phyloP scores from a whole-genome alignment of 139 green algal species.

The Chlamydomonas schloesseri region DNA sequence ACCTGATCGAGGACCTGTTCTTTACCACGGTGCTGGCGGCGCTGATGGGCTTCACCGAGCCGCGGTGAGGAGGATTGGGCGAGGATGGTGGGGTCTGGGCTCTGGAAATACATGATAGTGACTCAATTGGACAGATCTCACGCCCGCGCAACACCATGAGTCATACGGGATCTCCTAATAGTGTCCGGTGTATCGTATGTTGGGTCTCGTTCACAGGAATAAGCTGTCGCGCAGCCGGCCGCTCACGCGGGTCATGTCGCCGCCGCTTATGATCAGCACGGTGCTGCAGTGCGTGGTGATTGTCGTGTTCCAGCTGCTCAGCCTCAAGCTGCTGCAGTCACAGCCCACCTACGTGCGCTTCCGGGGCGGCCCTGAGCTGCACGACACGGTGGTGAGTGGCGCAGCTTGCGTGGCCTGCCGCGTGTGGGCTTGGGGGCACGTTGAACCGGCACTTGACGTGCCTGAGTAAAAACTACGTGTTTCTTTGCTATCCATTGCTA shows the following conservation, averaged over 20 bases:
- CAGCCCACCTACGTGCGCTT: conserved; percentile 49
- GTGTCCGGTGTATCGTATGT: too few relatives aligned
- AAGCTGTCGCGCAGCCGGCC: conserved; percentile 57
- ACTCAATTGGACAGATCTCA: too few relatives aligned
- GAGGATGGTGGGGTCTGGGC: not conserved
- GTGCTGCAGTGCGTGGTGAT: conserved; percentile 66
- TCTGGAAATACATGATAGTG: not conserved
- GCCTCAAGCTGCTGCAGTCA: conserved; percentile 45
- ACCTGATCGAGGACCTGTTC: conserved; percentile 78
- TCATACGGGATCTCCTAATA: too few relatives aligned
- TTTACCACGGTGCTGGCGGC: conserved; percentile 78
- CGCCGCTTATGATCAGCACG: conserved; percentile 66
- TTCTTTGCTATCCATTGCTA: too few relatives aligned
- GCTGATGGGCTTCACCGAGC: conserved; percentile 78
- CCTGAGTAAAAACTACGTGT: too few relatives aligned
- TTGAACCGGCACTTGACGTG: too few relatives aligned
- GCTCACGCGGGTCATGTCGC: conserved; percentile 65
- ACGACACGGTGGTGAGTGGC: conserved; percentile 36
- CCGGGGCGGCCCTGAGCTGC: conserved; percentile 52
- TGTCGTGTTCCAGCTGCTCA: conserved; percentile 65
- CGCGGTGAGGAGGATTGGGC: conserved; percentile 38
- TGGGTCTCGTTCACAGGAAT: not conserved
- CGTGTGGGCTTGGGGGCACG: not conserved
- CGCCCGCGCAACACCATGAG: too few relatives aligned
- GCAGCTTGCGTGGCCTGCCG: not conserved